Evolutionary conservation across 2,329 filamentous ascomycete species (phyloP).

Genomic region (Trichothecium roseum): DNA sequence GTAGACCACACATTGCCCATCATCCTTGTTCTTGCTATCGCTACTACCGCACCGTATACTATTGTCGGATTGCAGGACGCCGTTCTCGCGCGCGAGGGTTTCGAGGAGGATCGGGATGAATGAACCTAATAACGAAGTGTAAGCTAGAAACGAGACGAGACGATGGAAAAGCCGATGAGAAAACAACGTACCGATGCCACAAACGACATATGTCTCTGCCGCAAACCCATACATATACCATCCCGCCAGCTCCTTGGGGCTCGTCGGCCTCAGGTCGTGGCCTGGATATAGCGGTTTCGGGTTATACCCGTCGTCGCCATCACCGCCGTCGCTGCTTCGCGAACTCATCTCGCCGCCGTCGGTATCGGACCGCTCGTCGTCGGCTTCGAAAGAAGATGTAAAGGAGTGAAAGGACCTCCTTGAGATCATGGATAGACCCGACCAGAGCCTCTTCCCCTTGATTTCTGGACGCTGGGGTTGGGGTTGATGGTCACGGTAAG

Average conservation of each 20-base stretch:
- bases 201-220: slow-evolving; percentile 92
- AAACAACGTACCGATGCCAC: slow-evolving; percentile 50
- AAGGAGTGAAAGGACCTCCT: slow-evolving; percentile 48
- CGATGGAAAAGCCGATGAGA: slow-evolving; percentile 1
- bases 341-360: slow-evolving; percentile 23
- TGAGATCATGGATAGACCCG: slow-evolving; percentile 38
- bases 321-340: slow-evolving; percentile 22
- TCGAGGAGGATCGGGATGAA: slow-evolving; percentile 96
- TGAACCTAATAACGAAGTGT: slow-evolving; percentile 46
- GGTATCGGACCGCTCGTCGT: slow-evolving; percentile 53
- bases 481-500: slow-evolving; percentile 3
- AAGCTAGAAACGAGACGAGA: slow-evolving; percentile 6
- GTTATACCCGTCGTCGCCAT: slow-evolving; percentile 7
- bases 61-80: slow-evolving; percentile 71
- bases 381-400: slow-evolving; percentile 56
- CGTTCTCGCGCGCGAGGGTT: slow-evolving; percentile 84
- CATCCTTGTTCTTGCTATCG: slow-evolving; percentile 39
- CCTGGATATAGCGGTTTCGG: slow-evolving; percentile 54
- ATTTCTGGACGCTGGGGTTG: slow-evolving; percentile 27
- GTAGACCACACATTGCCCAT: slow-evolving; percentile 69
- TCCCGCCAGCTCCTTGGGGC: slow-evolving; percentile 73
- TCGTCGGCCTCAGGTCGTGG: slow-evolving; percentile 84
- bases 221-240: slow-evolving; percentile 98
- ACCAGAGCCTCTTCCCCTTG: slow-evolving; percentile 32
- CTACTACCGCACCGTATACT: slow-evolving; percentile 63